Evolutionary conservation across 2,329 filamentous ascomycete species (phyloP), one percentile per base, ranked within the genome.

Genomic region (Colletotrichum sp.): DNA sequence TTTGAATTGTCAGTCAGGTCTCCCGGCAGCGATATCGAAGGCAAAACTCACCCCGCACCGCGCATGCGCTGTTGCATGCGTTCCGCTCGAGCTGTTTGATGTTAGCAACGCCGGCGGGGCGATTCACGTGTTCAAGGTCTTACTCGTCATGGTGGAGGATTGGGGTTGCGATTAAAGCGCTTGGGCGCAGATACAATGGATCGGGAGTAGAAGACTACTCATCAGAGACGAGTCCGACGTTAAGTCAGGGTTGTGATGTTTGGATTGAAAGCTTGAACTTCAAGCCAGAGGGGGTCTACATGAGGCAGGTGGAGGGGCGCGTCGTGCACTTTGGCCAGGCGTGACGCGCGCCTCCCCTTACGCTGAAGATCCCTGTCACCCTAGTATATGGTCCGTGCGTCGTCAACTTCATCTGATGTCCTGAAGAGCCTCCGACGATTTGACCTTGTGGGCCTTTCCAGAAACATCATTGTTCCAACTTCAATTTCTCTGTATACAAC

Each of bases 41-140:
- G 30, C 59, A 32, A 15, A 15, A 82, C 89, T 78, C 87, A 92
- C 91, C 91, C 90, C 57, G 91, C 91, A 77, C 92, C 92, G 77
- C 92, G 91, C 81, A 93, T 89, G 81, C 92, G 91, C 84, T 92
- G 88, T 77, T 91, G 90, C 85, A 93, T 88, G 80, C 91, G 90
- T 81, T 92, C 91, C 79, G 91, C 90, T 79, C 91, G 90, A 80
- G 87, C 89, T 90, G 73, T 44, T 28, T 28, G 11, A 69, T 5
- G 52, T 77, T 63, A 75, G 70, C 68, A 59, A n/a, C 68, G 61
- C 52, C 60, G 34, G 70, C 36, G 70, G 59, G 70, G 70, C 28
- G 48, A 25, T 68, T 22, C 39, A 27, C 25, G n/a, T 13, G 15
- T 67, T 48, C 36, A 60, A 39, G 25, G 11, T 57, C 81, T 81